phyloP scores from a whole-genome alignment of 352 stramenopile species.

The Pythium monospermum region DNA sequence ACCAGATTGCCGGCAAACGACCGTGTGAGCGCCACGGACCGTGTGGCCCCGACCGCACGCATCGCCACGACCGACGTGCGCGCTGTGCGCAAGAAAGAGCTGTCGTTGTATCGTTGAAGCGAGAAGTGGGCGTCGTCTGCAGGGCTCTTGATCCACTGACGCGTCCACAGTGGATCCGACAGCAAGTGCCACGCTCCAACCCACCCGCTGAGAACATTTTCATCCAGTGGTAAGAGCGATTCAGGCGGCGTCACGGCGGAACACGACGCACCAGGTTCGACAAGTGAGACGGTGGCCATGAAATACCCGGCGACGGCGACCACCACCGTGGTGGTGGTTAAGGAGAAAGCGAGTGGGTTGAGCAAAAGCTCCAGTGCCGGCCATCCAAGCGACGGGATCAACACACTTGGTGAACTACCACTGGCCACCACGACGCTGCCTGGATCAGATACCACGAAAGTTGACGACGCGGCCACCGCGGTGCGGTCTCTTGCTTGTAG shows the following conservation, averaged over 20 bases:
- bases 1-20: conserved; percentile 34
- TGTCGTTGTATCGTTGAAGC: conserved; percentile 16
- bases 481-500: conserved; percentile 3
- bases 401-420: not conserved
- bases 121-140: not conserved
- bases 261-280: conserved; percentile 34
- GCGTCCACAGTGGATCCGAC: conserved; percentile 24
- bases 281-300: conserved; percentile 23
- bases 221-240: conserved; percentile 15
- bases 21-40: conserved; percentile 18
- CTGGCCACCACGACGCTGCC: not conserved
- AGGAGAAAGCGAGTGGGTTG: not conserved
- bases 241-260: conserved; percentile 6
- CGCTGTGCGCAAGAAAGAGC: conserved; percentile 31
- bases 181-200: conserved; percentile 40
- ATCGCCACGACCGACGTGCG: conserved; percentile 37
- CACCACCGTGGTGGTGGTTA: not conserved
- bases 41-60: conserved; percentile 12
- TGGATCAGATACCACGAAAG: not conserved
- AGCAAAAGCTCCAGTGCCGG: conserved; percentile 6
- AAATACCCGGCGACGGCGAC: conserved; percentile 12
- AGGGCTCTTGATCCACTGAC: conserved; percentile 20
- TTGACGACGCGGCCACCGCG: not conserved
- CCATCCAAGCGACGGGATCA: not conserved
- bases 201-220: conserved; percentile 41